Evolutionary conservation across 768 basidiomycete genomes (phyloP).

Genomic region (Lanmaoa rubissima): DNA sequence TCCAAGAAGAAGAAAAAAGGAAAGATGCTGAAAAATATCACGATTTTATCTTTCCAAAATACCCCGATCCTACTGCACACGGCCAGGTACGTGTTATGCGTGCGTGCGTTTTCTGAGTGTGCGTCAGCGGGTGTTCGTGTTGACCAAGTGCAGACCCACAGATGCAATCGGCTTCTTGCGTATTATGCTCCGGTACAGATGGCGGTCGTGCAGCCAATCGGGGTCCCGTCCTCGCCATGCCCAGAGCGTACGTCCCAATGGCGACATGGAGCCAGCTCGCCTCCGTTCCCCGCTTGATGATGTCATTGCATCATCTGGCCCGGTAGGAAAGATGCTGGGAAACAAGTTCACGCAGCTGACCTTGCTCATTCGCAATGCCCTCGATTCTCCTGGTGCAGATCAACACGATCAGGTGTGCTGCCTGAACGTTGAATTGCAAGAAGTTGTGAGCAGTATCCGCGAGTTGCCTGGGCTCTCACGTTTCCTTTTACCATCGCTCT

Average conservation of each 20-base stretch:
- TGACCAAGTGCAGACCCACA: conserved; percentile 27
- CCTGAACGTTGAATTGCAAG: too few species aligned
- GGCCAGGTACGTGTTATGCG: conserved; percentile 24
- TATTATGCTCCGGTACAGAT: conserved; percentile 32
- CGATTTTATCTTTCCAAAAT: conserved; percentile 15
- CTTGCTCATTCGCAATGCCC: too few species aligned
- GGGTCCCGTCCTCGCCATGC: conserved; percentile 26
- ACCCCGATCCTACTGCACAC: conserved; percentile 4
- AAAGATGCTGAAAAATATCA: conserved; percentile 21
- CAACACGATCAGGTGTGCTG: too few species aligned
- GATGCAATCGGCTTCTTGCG: conserved; percentile 21
- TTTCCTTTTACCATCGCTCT: too few species aligned
- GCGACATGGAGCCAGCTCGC: background rate
- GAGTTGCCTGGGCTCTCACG: too few species aligned
- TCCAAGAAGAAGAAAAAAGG: conserved; percentile 12
- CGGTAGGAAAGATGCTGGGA: too few species aligned
- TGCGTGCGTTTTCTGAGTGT: background rate
- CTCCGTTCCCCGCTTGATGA: too few species aligned
- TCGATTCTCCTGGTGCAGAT: too few species aligned
- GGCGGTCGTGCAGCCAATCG: conserved; percentile 20
- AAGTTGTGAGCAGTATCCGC: too few species aligned
- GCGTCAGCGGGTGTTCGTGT: background rate
- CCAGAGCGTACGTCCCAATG: conserved; percentile 28
- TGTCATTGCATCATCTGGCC: too few species aligned
- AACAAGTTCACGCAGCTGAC: too few species aligned